Evolutionary conservation across 345 rosid species (phyloP), one percentile per base, ranked within the genome.

Genomic region (Xanthoceras sorbifolium): DNA sequence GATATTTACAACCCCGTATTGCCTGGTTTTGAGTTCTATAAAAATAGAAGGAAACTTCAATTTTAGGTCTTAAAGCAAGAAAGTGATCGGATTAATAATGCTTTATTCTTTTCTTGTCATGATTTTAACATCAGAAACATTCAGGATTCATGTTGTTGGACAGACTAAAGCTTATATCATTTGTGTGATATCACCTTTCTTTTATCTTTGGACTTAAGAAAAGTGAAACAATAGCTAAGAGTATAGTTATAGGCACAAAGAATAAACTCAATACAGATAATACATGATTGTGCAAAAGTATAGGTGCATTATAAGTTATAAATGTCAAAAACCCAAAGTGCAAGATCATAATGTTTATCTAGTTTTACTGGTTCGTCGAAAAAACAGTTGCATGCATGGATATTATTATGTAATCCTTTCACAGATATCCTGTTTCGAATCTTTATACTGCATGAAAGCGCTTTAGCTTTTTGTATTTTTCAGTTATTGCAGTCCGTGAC

Each of bases 81-180:
- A 74, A 6, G 46, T 9, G 38, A 73, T 10, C 14, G n/a, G 34
- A 9, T 36, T 5, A 38, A 55, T 55, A 22, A 34, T 57, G 20
- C 20, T 32, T 63, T 38, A 55, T 55, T 57, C 5, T 26, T 70
- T 70, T 52, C 73, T 31, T 70, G 17, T 40, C 50, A 32, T 71
- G 55, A 73, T 62, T 73, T 73, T 46, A 62, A 62, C 29, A 9
- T 73, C 9, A 38, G 10, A 29, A 44, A 28, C 26, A 63, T 29
- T 63, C 31, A 31, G 61, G 63, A 23, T 59, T 72, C 4, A 59
- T 57, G 50, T 59, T 72, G 25, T 23, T 6, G 52, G n/a, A 36
- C 15, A 12, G 65, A 36, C 14, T 59, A 20, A 72, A 11, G 65
- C 1, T 38, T 9, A 6, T 14, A 22, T 36, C 11, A 7, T 18